Base-by-base conservation (phyloP, 2,329 filamentous ascomycete genomes). In the Pseudogymnoascus sp. region DNA sequence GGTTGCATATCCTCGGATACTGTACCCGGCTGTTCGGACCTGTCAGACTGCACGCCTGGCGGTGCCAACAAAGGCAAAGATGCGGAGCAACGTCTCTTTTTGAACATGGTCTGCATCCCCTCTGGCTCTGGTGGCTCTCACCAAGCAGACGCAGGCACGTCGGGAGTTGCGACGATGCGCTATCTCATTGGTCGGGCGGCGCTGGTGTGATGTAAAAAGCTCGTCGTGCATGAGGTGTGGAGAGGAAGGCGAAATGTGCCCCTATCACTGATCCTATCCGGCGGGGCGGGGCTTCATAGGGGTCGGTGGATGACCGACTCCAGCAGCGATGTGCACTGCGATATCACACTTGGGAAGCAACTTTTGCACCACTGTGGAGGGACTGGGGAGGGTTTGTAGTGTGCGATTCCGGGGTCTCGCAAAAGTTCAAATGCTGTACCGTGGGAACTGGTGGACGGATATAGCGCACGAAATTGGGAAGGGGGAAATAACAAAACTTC, bases 111-210 rank as follows among this genome's bases (percentile, higher is more conserved):
- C 10, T 43, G 38, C 37, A 6, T 3, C 11, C 40, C 3, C 19
- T n/a, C 22, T 53, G 46, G 24, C 19, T 14, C 3, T 50, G 24
- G 43, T 50, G 43, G 46, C 26, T 33, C 19, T 7, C 46, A 56
- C 46, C 46, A 56, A 56, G 26, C 26, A 33, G 46, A 56, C 46
- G 46, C 46, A 56, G 46, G 46, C 46, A 56, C 46, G n/a, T 56
- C 46, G 46, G 46, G 46, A 56, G 46, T 56, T 56, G 46, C 46
- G 46, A 31, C 0, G 8, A 31, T 19, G 46, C n/a, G 10, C 5
- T 2, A 7, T 12, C 2, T 19, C n/a, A 56, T 56, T 56, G 46
- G 46, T 33, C 4, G 28, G 6, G 46, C 26, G 10, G 26, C n/a
- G 26, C 14, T 14, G n/a, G n/a, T 56, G 46, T 56, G 46, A 56